A percentile compares a stretch with the other conserved stretches of the same genome.
These are phyloP conservation scores for Termitomyces titanicus DNA, from an alignment of 768 basidiomycete genomes.

Conservation along the genomic window DNA sequence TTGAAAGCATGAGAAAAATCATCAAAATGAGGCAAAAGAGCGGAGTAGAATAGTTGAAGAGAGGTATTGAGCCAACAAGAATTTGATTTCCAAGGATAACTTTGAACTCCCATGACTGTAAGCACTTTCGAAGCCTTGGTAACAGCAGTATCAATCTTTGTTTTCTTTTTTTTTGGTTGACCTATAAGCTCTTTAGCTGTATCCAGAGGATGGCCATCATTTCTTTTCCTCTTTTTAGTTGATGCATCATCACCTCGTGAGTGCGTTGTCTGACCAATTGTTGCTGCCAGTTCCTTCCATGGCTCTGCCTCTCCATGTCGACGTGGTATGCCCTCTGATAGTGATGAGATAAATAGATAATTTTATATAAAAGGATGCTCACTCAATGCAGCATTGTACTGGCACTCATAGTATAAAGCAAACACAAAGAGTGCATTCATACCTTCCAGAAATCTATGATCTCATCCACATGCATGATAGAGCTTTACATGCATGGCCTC, in stretches of 20 bases:
- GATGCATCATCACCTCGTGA: neutral
- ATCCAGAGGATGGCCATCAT: neutral
- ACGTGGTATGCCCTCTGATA: neutral
- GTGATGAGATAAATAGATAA: no score
- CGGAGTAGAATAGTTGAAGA: neutral
- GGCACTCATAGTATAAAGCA: neutral
- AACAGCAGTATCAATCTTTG: no score
- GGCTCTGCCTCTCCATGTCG: neutral
- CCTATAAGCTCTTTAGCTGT: neutral
- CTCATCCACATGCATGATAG: slow-evolving; percentile 21
- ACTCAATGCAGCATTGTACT: neutral
- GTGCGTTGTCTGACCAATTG: neutral
- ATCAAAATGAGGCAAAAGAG: neutral
- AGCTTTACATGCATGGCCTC: slow-evolving; percentile 32
- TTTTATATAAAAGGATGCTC: neutral
- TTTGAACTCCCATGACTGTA: neutral
- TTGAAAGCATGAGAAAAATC: neutral
- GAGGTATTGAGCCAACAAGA: neutral
- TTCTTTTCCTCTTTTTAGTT: neutral
- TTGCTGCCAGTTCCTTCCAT: neutral
- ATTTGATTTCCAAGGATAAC: neutral
- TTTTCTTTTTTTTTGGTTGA: neutral
- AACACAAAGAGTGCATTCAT: neutral
- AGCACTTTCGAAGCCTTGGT: neutral
- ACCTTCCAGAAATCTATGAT: slow-evolving; percentile 20